phyloP scores from a whole-genome alignment of 345 rosid species.

The Draba incana region DNA sequence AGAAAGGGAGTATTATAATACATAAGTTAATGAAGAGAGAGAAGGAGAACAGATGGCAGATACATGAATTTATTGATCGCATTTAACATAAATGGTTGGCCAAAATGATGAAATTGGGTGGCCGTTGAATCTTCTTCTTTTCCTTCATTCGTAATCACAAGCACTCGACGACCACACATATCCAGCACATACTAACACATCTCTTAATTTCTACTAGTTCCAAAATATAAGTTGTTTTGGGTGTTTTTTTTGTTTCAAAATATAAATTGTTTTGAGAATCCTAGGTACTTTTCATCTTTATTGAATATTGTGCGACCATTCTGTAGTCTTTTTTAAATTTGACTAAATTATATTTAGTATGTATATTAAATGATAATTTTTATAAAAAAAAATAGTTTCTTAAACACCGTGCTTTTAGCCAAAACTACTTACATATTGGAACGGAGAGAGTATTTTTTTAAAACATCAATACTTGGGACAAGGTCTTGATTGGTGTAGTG shows the following conservation, averaged over 20 bases:
- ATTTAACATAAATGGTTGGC: conserved; percentile 42
- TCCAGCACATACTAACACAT: conserved; percentile 34
- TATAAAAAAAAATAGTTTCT: too few relatives aligned
- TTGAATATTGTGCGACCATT: too few relatives aligned
- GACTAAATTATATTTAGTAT: too few relatives aligned
- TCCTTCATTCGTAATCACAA: conserved; percentile 7
- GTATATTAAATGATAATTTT: too few relatives aligned
- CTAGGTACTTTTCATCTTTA: too few relatives aligned
- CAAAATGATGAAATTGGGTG: conserved; percentile 43
- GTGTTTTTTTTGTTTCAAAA: too few relatives aligned
- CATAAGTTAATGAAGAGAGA: conserved; percentile 32
- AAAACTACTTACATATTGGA: too few relatives aligned
- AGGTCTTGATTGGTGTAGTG: conserved; percentile 34
- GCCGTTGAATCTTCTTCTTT: conserved; percentile 36
- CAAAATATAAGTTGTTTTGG: too few relatives aligned
- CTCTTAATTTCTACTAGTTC: background rate
- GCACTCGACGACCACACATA: conserved; percentile 21
- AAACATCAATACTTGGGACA: conserved; percentile 33
- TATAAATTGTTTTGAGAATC: too few relatives aligned
- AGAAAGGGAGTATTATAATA: background rate
- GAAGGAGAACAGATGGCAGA: conserved; percentile 36
- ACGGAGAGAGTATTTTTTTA: too few relatives aligned
- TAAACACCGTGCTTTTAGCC: too few relatives aligned
- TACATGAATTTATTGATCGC: conserved; percentile 46
- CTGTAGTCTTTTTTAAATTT: too few relatives aligned